Evolutionary conservation across 2,329 filamentous ascomycete species (phyloP).

Genomic region (Penicillium sp.): DNA sequence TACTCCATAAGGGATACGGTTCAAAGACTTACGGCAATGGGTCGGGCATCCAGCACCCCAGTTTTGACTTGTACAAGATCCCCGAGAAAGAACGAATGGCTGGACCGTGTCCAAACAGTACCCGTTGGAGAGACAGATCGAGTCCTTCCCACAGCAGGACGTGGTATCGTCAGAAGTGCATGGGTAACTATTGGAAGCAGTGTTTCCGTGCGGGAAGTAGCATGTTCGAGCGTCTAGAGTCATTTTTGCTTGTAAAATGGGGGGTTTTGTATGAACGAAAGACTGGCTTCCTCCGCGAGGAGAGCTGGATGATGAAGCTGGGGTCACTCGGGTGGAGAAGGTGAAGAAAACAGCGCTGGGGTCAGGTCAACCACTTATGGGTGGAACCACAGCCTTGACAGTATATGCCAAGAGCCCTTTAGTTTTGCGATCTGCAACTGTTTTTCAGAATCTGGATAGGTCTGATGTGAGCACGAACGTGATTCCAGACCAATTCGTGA

Average conservation of each 20-base stretch:
- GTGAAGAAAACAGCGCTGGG: not conserved
- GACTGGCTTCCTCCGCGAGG: not conserved
- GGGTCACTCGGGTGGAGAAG: not conserved
- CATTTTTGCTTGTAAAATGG: slow-evolving; percentile 1
- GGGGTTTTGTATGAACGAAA: not conserved
- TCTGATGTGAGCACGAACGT: not conserved
- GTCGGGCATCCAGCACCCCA: slow-evolving; percentile 32
- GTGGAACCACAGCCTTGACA: not conserved
- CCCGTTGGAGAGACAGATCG: slow-evolving; percentile 36
- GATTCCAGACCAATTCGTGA: not conserved
- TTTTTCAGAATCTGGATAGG: not conserved
- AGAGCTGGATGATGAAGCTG: not conserved
- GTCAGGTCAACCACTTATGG: not conserved
- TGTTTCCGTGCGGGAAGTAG: slow-evolving; percentile 32
- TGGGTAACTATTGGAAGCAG: slow-evolving; percentile 24
- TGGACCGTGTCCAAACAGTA: slow-evolving; percentile 30
- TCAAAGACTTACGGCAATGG: slow-evolving; percentile 25
- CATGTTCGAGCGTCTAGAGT: slow-evolving; percentile 22
- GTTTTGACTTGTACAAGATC: slow-evolving; percentile 32
- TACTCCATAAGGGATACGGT: not conserved
- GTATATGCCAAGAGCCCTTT: not conserved
- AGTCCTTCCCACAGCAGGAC: slow-evolving; percentile 28
- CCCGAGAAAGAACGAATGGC: slow-evolving; percentile 32
- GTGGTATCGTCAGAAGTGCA: slow-evolving; percentile 31
- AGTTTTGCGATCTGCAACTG: not conserved